phyloP scores from a whole-genome alignment of 163 green algal genomes.

The Scenedesmus sp. region DNA sequence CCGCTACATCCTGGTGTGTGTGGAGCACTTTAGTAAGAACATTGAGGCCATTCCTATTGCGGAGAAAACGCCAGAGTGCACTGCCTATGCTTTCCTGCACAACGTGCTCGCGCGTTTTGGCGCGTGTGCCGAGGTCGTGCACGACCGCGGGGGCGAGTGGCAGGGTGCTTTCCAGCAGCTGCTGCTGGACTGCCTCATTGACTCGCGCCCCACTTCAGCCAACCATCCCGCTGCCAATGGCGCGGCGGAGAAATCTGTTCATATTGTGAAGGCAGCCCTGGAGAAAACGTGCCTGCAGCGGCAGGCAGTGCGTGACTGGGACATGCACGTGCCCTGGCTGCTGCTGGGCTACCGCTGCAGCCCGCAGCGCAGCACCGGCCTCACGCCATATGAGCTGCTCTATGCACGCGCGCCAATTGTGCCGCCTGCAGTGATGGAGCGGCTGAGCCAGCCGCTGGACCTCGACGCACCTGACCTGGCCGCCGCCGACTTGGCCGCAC shows the following conservation, averaged over 20 bases:
- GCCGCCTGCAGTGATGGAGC: slow-evolving; percentile 21
- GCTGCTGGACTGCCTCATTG: neutral
- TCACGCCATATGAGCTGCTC: slow-evolving; percentile 44
- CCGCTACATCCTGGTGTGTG: slow-evolving; percentile 14
- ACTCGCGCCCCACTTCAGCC: slow-evolving; percentile 12
- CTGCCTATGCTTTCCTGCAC: slow-evolving; percentile 3
- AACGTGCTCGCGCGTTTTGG: slow-evolving; percentile 3
- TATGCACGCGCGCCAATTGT: slow-evolving; percentile 21
- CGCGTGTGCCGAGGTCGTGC: neutral
- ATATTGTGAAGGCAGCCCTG: slow-evolving; percentile 20
- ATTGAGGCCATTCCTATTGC: slow-evolving; percentile 15
- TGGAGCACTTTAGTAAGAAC: slow-evolving; percentile 43
- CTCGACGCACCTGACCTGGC: slow-evolving; percentile 11
- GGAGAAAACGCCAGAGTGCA: slow-evolving; percentile 4
- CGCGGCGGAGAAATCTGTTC: slow-evolving; percentile 26
- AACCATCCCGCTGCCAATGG: slow-evolving; percentile 21
- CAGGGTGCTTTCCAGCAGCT: neutral
- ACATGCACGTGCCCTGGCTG: slow-evolving; percentile 32
- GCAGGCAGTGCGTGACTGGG: slow-evolving; percentile 1
- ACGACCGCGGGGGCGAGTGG: slow-evolving; percentile 3
- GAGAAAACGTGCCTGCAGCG: neutral
- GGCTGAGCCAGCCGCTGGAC: slow-evolving; percentile 1
- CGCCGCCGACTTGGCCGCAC: neutral
- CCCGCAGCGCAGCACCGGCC: slow-evolving; percentile 15
- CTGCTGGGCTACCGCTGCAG: slow-evolving; percentile 44